Evolutionary conservation across 768 basidiomycete species (phyloP), one percentile per base, ranked within the genome.

Genomic region (Mycena sanguinolenta): DNA sequence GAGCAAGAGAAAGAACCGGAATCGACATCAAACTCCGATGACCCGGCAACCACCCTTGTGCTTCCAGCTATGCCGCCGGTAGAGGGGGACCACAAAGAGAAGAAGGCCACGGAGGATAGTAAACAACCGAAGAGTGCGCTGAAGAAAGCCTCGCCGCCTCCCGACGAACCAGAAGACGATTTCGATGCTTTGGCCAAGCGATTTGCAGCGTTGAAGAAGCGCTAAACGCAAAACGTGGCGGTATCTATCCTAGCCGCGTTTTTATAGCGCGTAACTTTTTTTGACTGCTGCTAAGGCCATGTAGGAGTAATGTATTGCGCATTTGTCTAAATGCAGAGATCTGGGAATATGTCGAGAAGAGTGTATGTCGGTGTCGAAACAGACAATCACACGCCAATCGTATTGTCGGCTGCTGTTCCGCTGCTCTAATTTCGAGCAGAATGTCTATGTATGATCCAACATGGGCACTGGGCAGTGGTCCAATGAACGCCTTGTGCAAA

Each of bases 151-250:
- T 73, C 77, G 39, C 58, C 75, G 13, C 69, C 80, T 63, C 73
- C 83, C 42, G 77, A 66, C 19, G 65, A 75, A 46, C 74, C 80
- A 63, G 76, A 79, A 77, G 91, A 95, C 74, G 92, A 92, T 66
- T 94, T 95, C 75, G 92, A 92, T 44, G 84, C 88, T 25, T 84
- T 98, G 58, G 83, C 91, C 59, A 90, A 88, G 78, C 89, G 96
- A 66, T 97, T 98, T 76, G 95, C 93, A 70, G 92, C 90, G 32
- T 81, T 98, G 75, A 98, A 97, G 85, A 95, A 94, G 82, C 89
- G 90, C 55, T 95, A 70, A 80, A 81, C 38, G 44, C n/a, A n/a
- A n/a, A n/a, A n/a, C n/a, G n/a, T n/a, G 79, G 80, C 17, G 36
- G 23, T 8, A 64, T 63, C 16, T 3, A 16, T 44, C 6, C 17